Evolutionary conservation across 768 basidiomycete species (phyloP).

Genomic region (Agaricus subrufescens): DNA sequence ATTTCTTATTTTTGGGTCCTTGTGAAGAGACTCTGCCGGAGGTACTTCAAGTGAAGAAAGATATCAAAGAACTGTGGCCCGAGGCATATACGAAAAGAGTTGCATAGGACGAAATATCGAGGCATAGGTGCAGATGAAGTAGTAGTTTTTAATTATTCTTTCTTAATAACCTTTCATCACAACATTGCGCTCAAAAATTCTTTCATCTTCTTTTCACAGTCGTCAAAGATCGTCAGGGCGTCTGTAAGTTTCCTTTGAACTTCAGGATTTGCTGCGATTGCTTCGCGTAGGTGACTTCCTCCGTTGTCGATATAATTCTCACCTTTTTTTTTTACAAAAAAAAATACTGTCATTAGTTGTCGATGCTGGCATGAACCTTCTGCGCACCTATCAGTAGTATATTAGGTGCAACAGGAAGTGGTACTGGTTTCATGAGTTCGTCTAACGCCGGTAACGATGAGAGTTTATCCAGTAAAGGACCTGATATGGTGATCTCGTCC

Average conservation of each 20-base stretch:
- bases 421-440: not conserved
- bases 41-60: conserved; percentile 20
- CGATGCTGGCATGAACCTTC: not conserved
- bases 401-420: conserved; percentile 5
- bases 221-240: conserved; percentile 39
- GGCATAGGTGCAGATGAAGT: too few species aligned
- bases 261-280: conserved; percentile 32
- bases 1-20: conserved; percentile 47
- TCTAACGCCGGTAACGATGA: conserved; percentile 18
- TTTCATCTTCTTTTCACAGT: conserved; percentile 37
- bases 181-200: conserved; percentile 14
- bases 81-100: too few species aligned
- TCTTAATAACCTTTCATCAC: not conserved
- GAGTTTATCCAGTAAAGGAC: conserved; percentile 34
- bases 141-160: too few species aligned
- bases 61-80: not conserved
- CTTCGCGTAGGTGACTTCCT: conserved; percentile 28
- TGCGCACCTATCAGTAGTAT: not conserved
- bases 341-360: not conserved
- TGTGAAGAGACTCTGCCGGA: conserved; percentile 42
- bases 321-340: not conserved
- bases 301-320: conserved; percentile 31
- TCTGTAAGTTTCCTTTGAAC: conserved; percentile 38
- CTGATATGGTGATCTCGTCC: conserved; percentile 40
- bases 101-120: too few species aligned